A percentile compares a stretch with the other conserved stretches of the same genome.
phyloP scores from a whole-genome alignment of 352 stramenopile genomes.

The Phytophthora rubi region DNA sequence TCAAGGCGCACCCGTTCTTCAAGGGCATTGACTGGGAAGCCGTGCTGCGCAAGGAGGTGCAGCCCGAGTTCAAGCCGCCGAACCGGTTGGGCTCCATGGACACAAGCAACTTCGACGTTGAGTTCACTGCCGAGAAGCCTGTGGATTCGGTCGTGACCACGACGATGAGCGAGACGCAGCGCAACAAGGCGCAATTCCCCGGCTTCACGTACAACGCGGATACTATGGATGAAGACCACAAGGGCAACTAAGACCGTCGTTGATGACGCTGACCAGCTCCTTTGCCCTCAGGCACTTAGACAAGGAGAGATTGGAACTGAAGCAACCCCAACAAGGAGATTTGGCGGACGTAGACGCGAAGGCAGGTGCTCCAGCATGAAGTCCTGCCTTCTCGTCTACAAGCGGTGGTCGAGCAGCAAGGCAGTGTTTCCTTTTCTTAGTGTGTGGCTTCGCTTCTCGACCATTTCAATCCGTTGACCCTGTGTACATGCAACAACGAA shows the following conservation, averaged over 20 bases:
- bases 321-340: conserved; percentile 32
- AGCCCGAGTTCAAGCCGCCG: conserved; percentile 92
- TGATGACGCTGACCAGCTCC: conserved; percentile 24
- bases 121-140: conserved; percentile 93
- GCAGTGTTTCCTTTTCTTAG: conserved; percentile 42
- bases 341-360: conserved; percentile 29
- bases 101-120: conserved; percentile 94
- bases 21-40: conserved; percentile 92
- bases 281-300: conserved; percentile 40
- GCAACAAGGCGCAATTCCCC: conserved; percentile 91
- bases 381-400: conserved; percentile 24
- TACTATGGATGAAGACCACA: conserved; percentile 87
- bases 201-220: conserved; percentile 92
- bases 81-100: conserved; percentile 91
- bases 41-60: conserved; percentile 87
- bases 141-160: conserved; percentile 92
- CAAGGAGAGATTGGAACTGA: conserved; percentile 36
- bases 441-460: conserved; percentile 28
- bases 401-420: conserved; percentile 22
- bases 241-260: conserved; percentile 63
- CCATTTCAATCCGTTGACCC: conserved; percentile 28
- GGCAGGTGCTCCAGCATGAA: conserved; percentile 4
- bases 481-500: conserved; percentile 39
- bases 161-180: conserved; percentile 90
- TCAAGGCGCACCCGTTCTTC: conserved; percentile 94